Evolutionary conservation across 2,329 filamentous ascomycete genomes (phyloP).

Genomic region (Reticulascus tulasneorum): DNA sequence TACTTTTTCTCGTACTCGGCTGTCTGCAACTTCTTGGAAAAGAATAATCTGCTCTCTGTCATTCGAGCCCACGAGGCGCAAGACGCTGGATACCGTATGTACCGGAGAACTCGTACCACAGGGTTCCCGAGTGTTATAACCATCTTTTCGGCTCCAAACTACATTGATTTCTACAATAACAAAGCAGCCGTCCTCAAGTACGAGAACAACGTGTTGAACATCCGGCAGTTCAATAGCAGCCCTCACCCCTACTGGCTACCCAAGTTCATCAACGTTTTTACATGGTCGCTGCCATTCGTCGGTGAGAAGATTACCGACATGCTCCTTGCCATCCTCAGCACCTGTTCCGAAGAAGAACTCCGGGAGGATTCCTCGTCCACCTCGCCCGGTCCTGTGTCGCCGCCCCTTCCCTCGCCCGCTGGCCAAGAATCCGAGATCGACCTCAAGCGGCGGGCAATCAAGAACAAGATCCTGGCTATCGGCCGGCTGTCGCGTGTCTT

Average conservation of each 20-base stretch:
- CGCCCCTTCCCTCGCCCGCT: slow-evolving; percentile 50
- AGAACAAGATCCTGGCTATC: slow-evolving; percentile 99
- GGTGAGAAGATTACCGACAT: slow-evolving; percentile 99
- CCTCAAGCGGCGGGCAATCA: slow-evolving; percentile 93
- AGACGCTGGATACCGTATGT: slow-evolving; percentile 98
- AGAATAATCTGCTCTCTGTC: slow-evolving; percentile 96
- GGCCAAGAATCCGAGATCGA: slow-evolving; percentile 83
- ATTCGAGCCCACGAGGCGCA: slow-evolving; percentile 98
- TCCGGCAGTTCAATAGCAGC: slow-evolving; percentile 98
- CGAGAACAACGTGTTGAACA: slow-evolving; percentile 99
- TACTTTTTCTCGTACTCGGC: slow-evolving; percentile 99
- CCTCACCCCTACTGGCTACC: slow-evolving; percentile 99
- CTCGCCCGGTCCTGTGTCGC: slow-evolving; percentile 69
- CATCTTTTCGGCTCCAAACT: slow-evolving; percentile 98
- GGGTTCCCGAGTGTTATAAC: slow-evolving; percentile 99
- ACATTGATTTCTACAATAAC: slow-evolving; percentile 99
- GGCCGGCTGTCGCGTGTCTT: slow-evolving; percentile 95
- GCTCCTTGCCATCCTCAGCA: slow-evolving; percentile 97
- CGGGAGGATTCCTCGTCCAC: slow-evolving; percentile 78
- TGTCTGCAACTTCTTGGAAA: slow-evolving; percentile 94
- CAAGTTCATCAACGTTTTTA: slow-evolving; percentile 99
- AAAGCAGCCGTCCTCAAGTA: slow-evolving; percentile 98
- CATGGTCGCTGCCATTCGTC: slow-evolving; percentile 98
- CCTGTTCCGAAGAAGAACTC: slow-evolving; percentile 98
- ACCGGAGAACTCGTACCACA: slow-evolving; percentile 95